A percentile compares a stretch with the other conserved stretches of the same genome.
These are phyloP conservation scores for Oryza brachyantha DNA, from an alignment of 176 grass and related monocot species.

Conservation along the genomic window DNA sequence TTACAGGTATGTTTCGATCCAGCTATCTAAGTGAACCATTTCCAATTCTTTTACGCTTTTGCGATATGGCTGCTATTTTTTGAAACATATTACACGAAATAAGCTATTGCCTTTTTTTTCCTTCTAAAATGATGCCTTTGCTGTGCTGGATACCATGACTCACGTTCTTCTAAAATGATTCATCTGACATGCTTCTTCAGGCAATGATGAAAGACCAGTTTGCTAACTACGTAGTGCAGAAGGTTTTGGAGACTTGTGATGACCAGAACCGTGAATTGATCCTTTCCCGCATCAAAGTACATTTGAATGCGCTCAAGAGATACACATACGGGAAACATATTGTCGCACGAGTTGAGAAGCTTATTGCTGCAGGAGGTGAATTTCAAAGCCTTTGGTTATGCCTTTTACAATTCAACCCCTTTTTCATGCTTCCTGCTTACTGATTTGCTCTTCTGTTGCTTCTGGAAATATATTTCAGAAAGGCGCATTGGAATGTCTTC, in stretches of 20 bases:
- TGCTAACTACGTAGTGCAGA: conserved; percentile 96
- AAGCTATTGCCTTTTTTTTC: not conserved
- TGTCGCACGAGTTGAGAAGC: conserved; percentile 93
- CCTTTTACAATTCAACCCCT: not conserved
- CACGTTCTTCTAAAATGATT: conserved; percentile 4
- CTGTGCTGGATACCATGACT: not conserved
- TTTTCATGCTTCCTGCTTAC: not conserved
- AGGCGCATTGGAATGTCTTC: conserved; percentile 52
- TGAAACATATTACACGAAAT: not conserved
- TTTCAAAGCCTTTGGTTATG: not conserved
- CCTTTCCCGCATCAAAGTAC: conserved; percentile 92
- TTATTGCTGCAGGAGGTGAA: conserved; percentile 84
- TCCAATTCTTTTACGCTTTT: not conserved
- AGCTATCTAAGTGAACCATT: not conserved
- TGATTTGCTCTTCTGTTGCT: not conserved
- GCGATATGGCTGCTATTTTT: conserved; percentile 1
- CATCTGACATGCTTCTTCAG: conserved; percentile 32
- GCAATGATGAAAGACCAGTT: conserved; percentile 99
- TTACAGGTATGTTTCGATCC: conserved; percentile 65
- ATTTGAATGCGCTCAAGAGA: conserved; percentile 92
- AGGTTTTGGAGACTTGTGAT: conserved; percentile 93
- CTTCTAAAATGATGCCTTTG: not conserved
- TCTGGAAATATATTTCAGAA: conserved; percentile 34
- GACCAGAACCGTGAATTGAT: conserved; percentile 89
- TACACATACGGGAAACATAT: conserved; percentile 99